Evolutionary conservation across 192 early-diverging fungal species (phyloP).

Genomic region (Entomortierella lignicola): DNA sequence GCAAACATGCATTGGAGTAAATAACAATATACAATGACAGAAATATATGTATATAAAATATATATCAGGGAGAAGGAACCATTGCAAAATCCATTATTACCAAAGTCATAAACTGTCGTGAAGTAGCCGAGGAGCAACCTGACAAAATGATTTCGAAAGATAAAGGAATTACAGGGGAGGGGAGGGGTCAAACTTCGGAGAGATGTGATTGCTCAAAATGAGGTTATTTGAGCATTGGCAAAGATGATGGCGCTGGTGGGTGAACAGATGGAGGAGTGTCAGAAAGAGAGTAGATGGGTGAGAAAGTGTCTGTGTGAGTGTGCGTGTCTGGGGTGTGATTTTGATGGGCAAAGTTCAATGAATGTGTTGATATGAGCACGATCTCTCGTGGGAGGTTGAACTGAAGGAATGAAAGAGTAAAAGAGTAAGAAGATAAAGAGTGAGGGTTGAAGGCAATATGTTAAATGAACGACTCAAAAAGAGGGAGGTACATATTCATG

Average conservation of each 20-base stretch:
- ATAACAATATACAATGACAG: conserved; percentile 1
- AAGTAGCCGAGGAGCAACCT: background rate
- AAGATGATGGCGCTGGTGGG: background rate
- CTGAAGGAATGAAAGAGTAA: background rate
- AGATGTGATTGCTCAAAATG: background rate
- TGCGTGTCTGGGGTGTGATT: background rate
- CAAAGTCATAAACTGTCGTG: background rate
- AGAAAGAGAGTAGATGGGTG: background rate
- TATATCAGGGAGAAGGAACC: background rate
- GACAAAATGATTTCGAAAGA: too few relatives aligned
- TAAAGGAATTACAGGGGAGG: too few relatives aligned
- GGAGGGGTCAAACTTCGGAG: background rate
- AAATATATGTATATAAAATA: background rate
- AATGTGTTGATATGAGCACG: too few relatives aligned
- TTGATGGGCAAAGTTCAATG: background rate
- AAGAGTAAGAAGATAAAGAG: background rate
- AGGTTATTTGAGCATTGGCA: background rate
- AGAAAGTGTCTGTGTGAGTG: background rate
- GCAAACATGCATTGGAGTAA: background rate
- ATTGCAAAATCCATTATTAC: background rate
- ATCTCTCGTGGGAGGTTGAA: background rate
- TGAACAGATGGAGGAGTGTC: too few relatives aligned
- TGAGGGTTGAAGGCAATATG: background rate
- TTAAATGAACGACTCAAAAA: background rate
- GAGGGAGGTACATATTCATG: background rate